Evolutionary conservation across 345 rosid genomes (phyloP).

Genomic region (Noccaea caerulescens): DNA sequence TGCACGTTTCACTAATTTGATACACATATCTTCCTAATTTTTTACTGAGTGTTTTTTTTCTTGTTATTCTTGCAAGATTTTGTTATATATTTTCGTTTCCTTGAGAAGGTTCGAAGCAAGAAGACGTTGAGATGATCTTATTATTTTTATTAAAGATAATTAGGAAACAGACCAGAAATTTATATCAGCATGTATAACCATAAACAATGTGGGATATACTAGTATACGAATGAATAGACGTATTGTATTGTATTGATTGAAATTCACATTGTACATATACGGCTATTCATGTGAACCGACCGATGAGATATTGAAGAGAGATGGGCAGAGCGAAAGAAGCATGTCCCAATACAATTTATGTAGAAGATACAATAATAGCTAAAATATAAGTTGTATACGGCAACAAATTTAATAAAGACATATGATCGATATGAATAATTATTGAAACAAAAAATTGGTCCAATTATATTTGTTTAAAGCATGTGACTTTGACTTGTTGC

Average conservation of each 20-base stretch:
- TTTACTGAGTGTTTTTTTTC: neutral
- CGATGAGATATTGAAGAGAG: slow-evolving; percentile 34
- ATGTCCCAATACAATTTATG: slow-evolving; percentile 44
- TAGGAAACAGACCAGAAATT: slow-evolving; percentile 24
- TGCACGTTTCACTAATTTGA: slow-evolving; percentile 21
- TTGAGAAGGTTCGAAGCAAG: slow-evolving; percentile 36
- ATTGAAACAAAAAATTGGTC: slow-evolving; percentile 32
- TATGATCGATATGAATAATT: neutral
- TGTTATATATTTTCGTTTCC: neutral
- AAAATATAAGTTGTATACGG: neutral
- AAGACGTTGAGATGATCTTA: slow-evolving; percentile 8
- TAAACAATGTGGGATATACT: slow-evolving; percentile 24
- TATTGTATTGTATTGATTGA: neutral
- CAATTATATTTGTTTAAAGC: neutral
- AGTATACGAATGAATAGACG: slow-evolving; percentile 5
- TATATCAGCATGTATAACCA: slow-evolving; percentile 10
- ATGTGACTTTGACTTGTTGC: slow-evolving; percentile 34
- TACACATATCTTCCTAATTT: neutral
- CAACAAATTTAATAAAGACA: slow-evolving; percentile 16
- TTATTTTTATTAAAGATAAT: neutral
- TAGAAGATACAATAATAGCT: slow-evolving; percentile 28
- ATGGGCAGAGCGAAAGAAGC: slow-evolving; percentile 35
- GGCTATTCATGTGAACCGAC: slow-evolving; percentile 39
- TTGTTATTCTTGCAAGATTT: neutral
- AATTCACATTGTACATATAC: slow-evolving; percentile 31